phyloP scores from a whole-genome alignment of 2,329 filamentous ascomycete genomes.

The Phyllachora maydis region DNA sequence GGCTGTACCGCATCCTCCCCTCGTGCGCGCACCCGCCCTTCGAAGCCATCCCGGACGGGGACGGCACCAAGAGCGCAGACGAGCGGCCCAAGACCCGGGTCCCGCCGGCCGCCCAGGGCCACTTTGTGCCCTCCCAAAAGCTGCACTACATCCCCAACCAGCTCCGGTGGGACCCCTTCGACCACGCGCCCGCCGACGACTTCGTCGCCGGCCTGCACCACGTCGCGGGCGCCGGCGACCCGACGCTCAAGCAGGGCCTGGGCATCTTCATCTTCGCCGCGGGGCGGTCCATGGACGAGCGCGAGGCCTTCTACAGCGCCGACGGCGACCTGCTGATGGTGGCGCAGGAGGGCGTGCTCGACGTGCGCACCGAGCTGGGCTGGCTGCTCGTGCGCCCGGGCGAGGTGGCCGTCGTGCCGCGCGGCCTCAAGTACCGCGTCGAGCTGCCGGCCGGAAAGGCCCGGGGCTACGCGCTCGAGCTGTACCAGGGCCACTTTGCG shows the following conservation, averaged over 20 bases:
- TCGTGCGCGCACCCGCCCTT: slow-evolving; percentile 39
- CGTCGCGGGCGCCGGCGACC: slow-evolving; percentile 61
- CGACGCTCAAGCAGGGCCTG: slow-evolving; percentile 56
- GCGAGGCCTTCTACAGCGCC: slow-evolving; percentile 64
- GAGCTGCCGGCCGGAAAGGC: slow-evolving; percentile 38
- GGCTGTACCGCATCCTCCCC: slow-evolving; percentile 51
- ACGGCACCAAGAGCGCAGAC: no score
- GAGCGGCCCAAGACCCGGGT: no score
- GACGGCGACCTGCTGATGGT: slow-evolving; percentile 66
- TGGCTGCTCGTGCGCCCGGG: slow-evolving; percentile 54
- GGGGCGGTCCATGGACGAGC: slow-evolving; percentile 55
- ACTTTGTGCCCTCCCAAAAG: slow-evolving; percentile 12
- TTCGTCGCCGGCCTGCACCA: slow-evolving; percentile 42
- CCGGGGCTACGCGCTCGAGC: slow-evolving; percentile 55
- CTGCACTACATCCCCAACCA: slow-evolving; percentile 65
- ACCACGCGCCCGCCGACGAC: slow-evolving; percentile 34
- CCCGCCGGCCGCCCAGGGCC: slow-evolving; percentile 16
- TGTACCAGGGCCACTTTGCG: slow-evolving; percentile 52
- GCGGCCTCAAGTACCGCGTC: slow-evolving; percentile 56
- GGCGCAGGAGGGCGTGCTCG: slow-evolving; percentile 50
- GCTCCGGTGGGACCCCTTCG: slow-evolving; percentile 59
- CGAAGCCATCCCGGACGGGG: no score
- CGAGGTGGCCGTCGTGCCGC: slow-evolving; percentile 58
- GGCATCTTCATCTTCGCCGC: slow-evolving; percentile 69
- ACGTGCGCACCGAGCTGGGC: slow-evolving; percentile 62